A percentile compares a stretch with the other conserved stretches of the same genome.
phyloP scores from a whole-genome alignment of 805 yeast species.

The Brettanomyces bruxellensis region DNA sequence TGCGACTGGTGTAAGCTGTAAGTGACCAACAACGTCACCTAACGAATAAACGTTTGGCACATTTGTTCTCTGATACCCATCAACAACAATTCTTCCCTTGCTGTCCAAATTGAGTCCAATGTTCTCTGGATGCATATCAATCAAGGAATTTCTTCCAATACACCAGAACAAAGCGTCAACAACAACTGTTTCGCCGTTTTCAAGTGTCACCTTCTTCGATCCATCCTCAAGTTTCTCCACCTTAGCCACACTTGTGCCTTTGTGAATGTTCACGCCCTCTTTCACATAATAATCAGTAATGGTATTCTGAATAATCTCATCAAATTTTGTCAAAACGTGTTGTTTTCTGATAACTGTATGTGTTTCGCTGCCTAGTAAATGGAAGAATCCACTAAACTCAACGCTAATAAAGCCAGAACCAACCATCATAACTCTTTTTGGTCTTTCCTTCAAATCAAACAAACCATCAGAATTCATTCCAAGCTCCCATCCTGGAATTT shows the following conservation, averaged over 20 bases:
- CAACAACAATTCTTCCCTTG: constrained; percentile 60
- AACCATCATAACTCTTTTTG: constrained; percentile 85
- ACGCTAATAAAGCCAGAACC: constrained; percentile 98
- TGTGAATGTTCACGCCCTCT: constrained; percentile 76
- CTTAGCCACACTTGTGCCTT: constrained; percentile 42
- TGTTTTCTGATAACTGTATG: constrained; percentile 87
- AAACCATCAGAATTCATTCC: constrained; percentile 91
- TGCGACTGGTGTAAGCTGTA: constrained; percentile 96
- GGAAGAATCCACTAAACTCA: constrained; percentile 91
- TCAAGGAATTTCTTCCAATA: constrained; percentile 75
- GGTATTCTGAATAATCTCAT: constrained; percentile 66
- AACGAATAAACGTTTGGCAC: constrained; percentile 67
- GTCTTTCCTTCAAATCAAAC: constrained; percentile 72
- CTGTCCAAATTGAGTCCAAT: constrained; percentile 60
- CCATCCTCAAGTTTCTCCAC: constrained; percentile 43
- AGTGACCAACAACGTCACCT: constrained; percentile 91
- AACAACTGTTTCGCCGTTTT: constrained; percentile 33
- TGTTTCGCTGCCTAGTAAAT: constrained; percentile 78
- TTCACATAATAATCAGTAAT: constrained; percentile 74
- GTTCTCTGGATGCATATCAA: constrained; percentile 67
- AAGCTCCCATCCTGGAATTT: constrained; percentile 69
- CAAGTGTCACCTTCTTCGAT: constrained; percentile 38
- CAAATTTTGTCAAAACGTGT: constrained; percentile 82
- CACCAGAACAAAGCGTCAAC: constrained; percentile 92
- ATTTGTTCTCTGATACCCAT: constrained; percentile 81